Evolutionary conservation across 2,329 filamentous ascomycete species (phyloP).

Genomic region (Fusarium secorum): DNA sequence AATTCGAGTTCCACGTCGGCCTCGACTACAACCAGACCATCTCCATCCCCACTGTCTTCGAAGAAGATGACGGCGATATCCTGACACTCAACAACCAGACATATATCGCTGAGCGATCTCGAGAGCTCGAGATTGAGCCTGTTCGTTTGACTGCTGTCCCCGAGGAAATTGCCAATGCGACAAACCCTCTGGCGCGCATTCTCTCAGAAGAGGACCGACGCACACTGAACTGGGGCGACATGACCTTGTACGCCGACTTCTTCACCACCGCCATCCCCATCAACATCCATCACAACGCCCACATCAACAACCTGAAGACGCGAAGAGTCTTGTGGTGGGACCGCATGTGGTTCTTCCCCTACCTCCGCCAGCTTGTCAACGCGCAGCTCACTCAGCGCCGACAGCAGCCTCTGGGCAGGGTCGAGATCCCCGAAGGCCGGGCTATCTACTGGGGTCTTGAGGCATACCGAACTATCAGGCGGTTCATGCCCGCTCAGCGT

Average conservation of each 20-base stretch:
- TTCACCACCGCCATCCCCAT: constrained; percentile 35
- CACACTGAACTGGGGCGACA: constrained; percentile 32
- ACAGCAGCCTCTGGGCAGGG: constrained; percentile 6
- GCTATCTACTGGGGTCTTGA: constrained; percentile 28
- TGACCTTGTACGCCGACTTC: constrained; percentile 35
- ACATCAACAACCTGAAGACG: constrained; percentile 24
- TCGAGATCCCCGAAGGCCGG: not conserved
- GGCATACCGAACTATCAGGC: constrained; percentile 20
- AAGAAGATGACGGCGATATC: constrained; percentile 34
- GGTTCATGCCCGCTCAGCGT: not conserved
- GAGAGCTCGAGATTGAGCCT: constrained; percentile 25
- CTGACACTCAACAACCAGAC: constrained; percentile 28
- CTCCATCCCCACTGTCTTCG: constrained; percentile 34
- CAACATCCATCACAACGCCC: constrained; percentile 36
- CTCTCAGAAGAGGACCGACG: not conserved
- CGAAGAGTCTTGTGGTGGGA: constrained; percentile 32
- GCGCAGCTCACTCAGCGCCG: constrained; percentile 18
- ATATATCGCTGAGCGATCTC: constrained; percentile 11
- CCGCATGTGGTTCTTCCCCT: constrained; percentile 36
- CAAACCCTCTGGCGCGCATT: constrained; percentile 4
- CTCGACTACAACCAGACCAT: constrained; percentile 36
- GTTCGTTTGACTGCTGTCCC: constrained; percentile 25
- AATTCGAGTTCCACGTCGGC: constrained; percentile 38
- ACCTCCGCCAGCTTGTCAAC: constrained; percentile 18
- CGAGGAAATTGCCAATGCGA: constrained; percentile 19